Evolutionary conservation across 805 yeast genomes (phyloP).

Genomic region (Wickerhamomyces strasburgensis): DNA sequence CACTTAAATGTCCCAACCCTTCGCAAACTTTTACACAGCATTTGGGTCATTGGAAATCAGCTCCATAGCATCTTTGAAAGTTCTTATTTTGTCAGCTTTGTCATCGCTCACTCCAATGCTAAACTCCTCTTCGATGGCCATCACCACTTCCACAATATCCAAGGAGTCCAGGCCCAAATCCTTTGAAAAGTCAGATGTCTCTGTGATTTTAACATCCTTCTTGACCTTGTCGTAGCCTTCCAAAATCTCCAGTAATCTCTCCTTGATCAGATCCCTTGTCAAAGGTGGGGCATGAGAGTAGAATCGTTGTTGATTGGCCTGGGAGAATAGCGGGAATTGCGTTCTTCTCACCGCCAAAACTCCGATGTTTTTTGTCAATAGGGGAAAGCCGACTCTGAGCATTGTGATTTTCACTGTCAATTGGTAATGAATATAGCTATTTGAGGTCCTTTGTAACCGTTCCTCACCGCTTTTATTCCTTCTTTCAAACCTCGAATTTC

Average conservation of each 20-base stretch:
- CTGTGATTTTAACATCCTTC: conserved; percentile 26
- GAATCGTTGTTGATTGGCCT: conserved; percentile 19
- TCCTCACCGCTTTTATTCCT: too few relatives aligned
- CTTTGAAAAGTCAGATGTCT: conserved; percentile 50
- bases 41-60: conserved; percentile 42
- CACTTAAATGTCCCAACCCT: too few relatives aligned
- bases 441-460: too few relatives aligned
- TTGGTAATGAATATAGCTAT: too few relatives aligned
- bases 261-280: conserved; percentile 56
- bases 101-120: conserved; percentile 70
- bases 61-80: conserved; percentile 81
- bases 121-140: conserved; percentile 68
- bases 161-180: conserved; percentile 69
- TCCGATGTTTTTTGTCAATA: too few relatives aligned
- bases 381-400: too few relatives aligned
- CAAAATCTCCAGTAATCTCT: conserved; percentile 57
- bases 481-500: too few relatives aligned
- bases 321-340: too few relatives aligned
- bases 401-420: too few relatives aligned
- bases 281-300: conserved; percentile 59
- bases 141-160: conserved; percentile 66
- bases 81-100: conserved; percentile 80
- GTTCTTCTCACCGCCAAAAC: too few relatives aligned
- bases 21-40: conserved; percentile 16
- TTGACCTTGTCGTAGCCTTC: conserved; percentile 58